phyloP scores from a whole-genome alignment of 2,329 filamentous ascomycete genomes.

The Sporothrix humicola region DNA sequence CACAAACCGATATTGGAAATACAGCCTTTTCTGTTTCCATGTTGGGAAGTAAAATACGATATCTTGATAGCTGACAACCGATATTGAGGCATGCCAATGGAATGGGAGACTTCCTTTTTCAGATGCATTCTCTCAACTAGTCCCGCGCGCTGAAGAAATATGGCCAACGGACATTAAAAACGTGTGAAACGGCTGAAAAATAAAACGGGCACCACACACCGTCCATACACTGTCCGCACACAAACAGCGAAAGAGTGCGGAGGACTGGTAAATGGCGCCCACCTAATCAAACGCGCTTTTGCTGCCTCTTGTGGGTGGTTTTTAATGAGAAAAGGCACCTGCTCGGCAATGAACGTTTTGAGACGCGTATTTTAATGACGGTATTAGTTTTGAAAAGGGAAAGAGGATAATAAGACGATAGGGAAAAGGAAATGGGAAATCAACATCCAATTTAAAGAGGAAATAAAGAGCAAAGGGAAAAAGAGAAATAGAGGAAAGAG shows the following conservation, averaged over 20 bases:
- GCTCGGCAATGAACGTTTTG: neutral
- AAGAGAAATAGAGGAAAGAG: neutral
- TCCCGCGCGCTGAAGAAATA: neutral
- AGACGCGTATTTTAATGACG: too few species aligned
- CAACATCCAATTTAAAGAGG: slow-evolving; percentile 10
- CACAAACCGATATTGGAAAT: slow-evolving; percentile 10
- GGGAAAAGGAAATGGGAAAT: neutral
- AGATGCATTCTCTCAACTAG: neutral
- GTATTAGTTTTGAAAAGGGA: too few species aligned
- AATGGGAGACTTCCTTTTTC: neutral
- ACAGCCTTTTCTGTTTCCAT: neutral
- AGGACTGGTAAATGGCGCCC: too few species aligned
- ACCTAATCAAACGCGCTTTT: slow-evolving; percentile 5
- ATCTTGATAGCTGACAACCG: neutral
- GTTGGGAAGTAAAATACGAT: slow-evolving; percentile 16
- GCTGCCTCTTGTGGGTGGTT: neutral
- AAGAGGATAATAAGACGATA: too few species aligned
- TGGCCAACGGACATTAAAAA: neutral
- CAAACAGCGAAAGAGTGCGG: neutral
- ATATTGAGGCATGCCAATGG: neutral
- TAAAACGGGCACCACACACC: neutral
- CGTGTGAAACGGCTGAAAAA: neutral
- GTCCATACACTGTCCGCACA: slow-evolving; percentile 17
- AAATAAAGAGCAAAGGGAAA: neutral
- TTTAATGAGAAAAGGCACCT: neutral